Conservation (phyloP, 129 eudicot species). For the Flaveria sonorensis region DNA sequence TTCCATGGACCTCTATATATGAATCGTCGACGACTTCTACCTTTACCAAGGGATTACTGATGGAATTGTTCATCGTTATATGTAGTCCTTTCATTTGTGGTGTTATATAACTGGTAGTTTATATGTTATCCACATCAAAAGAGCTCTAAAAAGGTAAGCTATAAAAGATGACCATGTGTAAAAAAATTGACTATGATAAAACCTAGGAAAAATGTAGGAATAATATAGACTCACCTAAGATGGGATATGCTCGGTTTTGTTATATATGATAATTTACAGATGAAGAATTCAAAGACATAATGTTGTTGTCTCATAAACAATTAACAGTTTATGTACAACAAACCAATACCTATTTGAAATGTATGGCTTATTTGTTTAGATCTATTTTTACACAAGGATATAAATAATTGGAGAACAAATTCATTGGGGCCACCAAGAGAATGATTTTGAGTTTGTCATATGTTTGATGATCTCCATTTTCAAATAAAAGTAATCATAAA, state of each 20-base stretch:
- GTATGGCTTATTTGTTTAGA: not conserved
- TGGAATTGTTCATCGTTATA: too few species aligned
- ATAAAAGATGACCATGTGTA: too few species aligned
- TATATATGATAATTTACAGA: not conserved
- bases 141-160: too few species aligned
- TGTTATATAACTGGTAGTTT: too few species aligned
- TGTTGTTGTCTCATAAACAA: not conserved
- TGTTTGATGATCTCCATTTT: not conserved
- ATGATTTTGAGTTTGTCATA: conserved; percentile 10
- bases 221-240: too few species aligned
- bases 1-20: too few species aligned
- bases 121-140: too few species aligned
- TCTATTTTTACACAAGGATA: not conserved
- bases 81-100: too few species aligned
- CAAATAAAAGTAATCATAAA: not conserved
- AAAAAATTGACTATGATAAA: too few species aligned
- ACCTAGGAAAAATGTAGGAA: too few species aligned
- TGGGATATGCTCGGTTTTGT: not conserved
- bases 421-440: not conserved
- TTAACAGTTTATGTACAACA: not conserved
- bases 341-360: not conserved
- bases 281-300: not conserved
- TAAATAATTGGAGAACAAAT: not conserved
- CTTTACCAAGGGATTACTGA: too few species aligned
- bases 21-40: too few species aligned